Conservation (phyloP, 1,139 yeast genomes). For the Saccharomyces uvarum region DNA sequence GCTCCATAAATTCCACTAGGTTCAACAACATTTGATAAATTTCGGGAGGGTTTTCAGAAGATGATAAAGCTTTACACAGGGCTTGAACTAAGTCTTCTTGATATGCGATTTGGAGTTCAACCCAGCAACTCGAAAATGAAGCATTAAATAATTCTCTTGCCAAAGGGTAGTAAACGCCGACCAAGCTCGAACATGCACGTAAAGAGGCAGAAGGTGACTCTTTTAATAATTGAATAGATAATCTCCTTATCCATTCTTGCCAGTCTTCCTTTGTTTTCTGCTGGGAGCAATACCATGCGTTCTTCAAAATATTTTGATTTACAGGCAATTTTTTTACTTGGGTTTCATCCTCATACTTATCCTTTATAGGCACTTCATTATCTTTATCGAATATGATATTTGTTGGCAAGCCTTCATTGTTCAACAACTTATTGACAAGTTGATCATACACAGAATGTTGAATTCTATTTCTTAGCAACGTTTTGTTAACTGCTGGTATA, state of each 20-base stretch:
- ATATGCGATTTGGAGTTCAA: constrained; percentile 81
- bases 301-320: constrained; percentile 40
- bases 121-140: constrained; percentile 94
- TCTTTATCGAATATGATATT: constrained; percentile 66
- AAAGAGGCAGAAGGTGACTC: constrained; percentile 94
- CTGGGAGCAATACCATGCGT: constrained; percentile 89
- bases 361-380: constrained; percentile 49
- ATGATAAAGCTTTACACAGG: constrained; percentile 76
- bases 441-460: constrained; percentile 75
- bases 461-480: constrained; percentile 54
- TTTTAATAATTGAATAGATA: constrained; percentile 77
- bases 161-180: constrained; percentile 79
- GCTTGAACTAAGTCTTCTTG: constrained; percentile 87
- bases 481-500: constrained; percentile 76
- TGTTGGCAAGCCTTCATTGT: constrained; percentile 86
- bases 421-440: constrained; percentile 64
- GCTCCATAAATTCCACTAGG: constrained; percentile 94
- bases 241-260: constrained; percentile 92
- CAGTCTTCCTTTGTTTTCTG: constrained; percentile 90
- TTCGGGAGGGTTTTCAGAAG: constrained; percentile 93
- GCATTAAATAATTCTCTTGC: constrained; percentile 91
- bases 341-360: constrained; percentile 58
- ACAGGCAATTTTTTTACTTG: constrained; percentile 68
- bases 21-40: constrained; percentile 83
- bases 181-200: constrained; percentile 86